Base-by-base conservation (phyloP, 2,329 filamentous ascomycete genomes). In the Colletotrichum godetiae region DNA sequence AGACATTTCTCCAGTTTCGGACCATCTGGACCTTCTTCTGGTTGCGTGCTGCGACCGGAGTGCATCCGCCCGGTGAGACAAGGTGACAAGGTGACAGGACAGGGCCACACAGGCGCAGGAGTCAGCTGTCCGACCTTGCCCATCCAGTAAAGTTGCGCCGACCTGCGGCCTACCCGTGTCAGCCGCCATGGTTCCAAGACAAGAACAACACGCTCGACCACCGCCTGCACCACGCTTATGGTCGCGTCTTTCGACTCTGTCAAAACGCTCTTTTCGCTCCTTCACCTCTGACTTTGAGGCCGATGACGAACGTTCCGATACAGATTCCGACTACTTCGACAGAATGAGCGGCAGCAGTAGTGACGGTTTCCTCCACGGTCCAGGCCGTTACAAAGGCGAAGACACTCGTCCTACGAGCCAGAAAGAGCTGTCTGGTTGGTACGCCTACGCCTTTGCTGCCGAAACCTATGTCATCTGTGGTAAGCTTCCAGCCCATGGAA, bases 391-490 rank as follows among this genome's bases (percentile, higher is more conserved):
- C 81, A 87, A 88, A 2, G 95, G 94, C 74, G 95, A 98, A 81
- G 97, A 99, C 82, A 94, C 92, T 29, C 89, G 96, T n/a, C 90
- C 93, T 68, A 98, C 97, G 11, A 98, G 94, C 82, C 86, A 85
- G 77, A 96, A 93, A 82, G 97, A 99, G 88, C 89, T 98, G 73
- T 87, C 92, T 52, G 97, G 96, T 78, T 99, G 97, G 94, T 99
- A 98, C 84, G 93, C 93, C 81, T 98, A 98, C 86, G 94, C 94
- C 55, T 98, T 97, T 88, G 97, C 97, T 29, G 95, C 96, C 24
- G 97, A 99, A 85, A 96, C 97, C 67, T 98, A 98, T 82, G 94
- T 97, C 19, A 94, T 98, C 69, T 98, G 97, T 82, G 96, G 95
- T 94, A 82, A 81, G 91, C 85, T 67, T 55, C 33, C 27, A 15